Evolutionary conservation across 2,329 filamentous ascomycete species (phyloP), one percentile per base, ranked within the genome.

Genomic region (Diaporthe vexans): DNA sequence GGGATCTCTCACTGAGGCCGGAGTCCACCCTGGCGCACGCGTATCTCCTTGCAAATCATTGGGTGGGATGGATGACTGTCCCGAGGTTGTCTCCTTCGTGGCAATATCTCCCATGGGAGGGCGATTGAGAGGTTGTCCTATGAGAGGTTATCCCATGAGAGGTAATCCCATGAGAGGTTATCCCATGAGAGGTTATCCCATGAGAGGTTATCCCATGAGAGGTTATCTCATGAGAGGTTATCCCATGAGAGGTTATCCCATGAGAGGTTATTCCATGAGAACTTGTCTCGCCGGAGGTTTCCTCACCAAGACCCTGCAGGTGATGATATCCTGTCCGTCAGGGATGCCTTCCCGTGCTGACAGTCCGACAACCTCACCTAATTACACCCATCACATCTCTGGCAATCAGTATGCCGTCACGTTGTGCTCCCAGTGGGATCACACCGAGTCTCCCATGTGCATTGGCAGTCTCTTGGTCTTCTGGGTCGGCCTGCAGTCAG

Each of bases 391-490:
- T 67, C 63, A 48, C 63, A 26, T 37, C 46, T 40, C 15, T n/a
- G 29, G 29, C 46, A 21, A 19, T 67, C 19, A 48, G 63, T 52
- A 26, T 67, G 21, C 43, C 29, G 29, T 67, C 19, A 51, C 43
- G 43, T 67, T 37, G 61, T 67, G 61, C 29, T 24, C 29, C 43
- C 43, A 48, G 19, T 67, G 61, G 61, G 26, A 51, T 67, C 61
- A 67, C 43, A 67, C 61, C 63, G 63, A 67, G 63, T 33, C 37
- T 52, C n/a, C 24, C 33, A 40, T 67, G 63, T 37, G 46, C 46
- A 52, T 52, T 67, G 21, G 63, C 63, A 67, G 46, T 13, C 35
- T 13, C 46, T 67, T 40, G 43, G 46, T 52, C 40, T 67, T 52
- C 63, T 26, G 29, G 17, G 37, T 43, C 21, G 29, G 9, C 46